Base-by-base conservation (phyloP, 257 asterid genomes). In the Solanum chmielewskii region DNA sequence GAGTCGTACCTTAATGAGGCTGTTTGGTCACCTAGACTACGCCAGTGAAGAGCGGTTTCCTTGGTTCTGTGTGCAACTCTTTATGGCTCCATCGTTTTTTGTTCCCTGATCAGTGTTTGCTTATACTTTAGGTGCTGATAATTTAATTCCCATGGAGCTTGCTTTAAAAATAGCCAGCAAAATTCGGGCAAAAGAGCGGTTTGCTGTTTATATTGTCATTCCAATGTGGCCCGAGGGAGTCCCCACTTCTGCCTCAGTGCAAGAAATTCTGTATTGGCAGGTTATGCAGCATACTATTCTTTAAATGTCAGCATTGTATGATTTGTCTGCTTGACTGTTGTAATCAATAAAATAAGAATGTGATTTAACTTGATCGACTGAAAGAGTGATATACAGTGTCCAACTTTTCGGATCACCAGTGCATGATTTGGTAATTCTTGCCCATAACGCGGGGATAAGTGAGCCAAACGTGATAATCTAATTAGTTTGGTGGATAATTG, bases 161-260 rank as follows among this genome's bases (percentile, higher is more conserved):
- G 98, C 99, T 62, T 88, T 95, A 83, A 96, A 96, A 93, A 93
- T 96, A 37, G 94, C 93, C 37, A 94, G 98, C 89, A 96, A 96
- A 92, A 96, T 96, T 83, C 91, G 92, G 90, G 96, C 95, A 41
- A 93, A 92, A 29, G 96, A 95, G 92, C 92, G 96, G 89, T 95
- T 96, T 89, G 85, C 98, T 0, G 98, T 96, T 56, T 96, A 96
- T 52, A 87, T 95, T 76, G 96, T 95, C 76, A 91, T 95, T 89
- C 99, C 98, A 78, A 94, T 96, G 99, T 96, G 98, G 98, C 99
- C 99, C 27, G 98, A 96, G 88, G 99, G 99, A 59, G 94, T 86
- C 89, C 99, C 99, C 9, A 87, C 88, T 86, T 95, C 98, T 85
- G 94, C 96, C 44, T 92, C 98, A 18, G 98, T 96, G 84, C 99